phyloP scores from a whole-genome alignment of 352 stramenopile genomes.

The Pythium graminicola region DNA sequence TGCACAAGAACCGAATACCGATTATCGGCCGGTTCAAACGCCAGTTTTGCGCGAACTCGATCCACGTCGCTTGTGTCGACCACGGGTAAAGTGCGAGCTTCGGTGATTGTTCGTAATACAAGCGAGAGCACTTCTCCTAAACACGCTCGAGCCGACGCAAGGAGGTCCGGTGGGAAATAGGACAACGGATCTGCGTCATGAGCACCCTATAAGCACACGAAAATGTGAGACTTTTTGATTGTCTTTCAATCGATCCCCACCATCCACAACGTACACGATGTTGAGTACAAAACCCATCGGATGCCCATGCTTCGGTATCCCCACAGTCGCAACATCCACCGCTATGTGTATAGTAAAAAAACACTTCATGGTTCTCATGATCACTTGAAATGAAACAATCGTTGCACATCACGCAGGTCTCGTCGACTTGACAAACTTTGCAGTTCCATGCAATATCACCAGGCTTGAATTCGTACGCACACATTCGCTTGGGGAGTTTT shows the following conservation, averaged over 20 bases:
- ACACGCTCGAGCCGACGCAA: slow-evolving; percentile 54
- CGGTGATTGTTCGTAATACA: slow-evolving; percentile 54
- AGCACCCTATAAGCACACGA: slow-evolving; percentile 28
- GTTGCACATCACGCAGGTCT: slow-evolving; percentile 97
- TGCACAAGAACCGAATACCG: slow-evolving; percentile 89
- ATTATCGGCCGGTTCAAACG: slow-evolving; percentile 18
- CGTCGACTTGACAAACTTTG: slow-evolving; percentile 88
- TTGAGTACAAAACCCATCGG: slow-evolving; percentile 90
- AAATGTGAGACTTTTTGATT: neutral
- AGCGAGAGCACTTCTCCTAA: slow-evolving; percentile 63
- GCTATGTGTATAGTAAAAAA: slow-evolving; percentile 93
- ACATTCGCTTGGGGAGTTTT: slow-evolving; percentile 76
- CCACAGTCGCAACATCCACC: slow-evolving; percentile 98
- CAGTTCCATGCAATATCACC: slow-evolving; percentile 98
- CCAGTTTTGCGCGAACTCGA: slow-evolving; percentile 28
- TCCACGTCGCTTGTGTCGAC: slow-evolving; percentile 47
- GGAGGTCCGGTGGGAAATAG: slow-evolving; percentile 44
- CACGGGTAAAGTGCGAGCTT: slow-evolving; percentile 51
- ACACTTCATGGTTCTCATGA: slow-evolving; percentile 92
- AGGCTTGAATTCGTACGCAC: slow-evolving; percentile 90
- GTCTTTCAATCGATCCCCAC: neutral
- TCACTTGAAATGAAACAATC: slow-evolving; percentile 94
- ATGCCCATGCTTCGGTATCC: slow-evolving; percentile 95
- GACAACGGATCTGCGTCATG: slow-evolving; percentile 64
- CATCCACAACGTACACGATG: slow-evolving; percentile 60